phyloP scores from a whole-genome alignment of 2,329 filamentous ascomycete genomes.

The Decorospora gaudefroyi region DNA sequence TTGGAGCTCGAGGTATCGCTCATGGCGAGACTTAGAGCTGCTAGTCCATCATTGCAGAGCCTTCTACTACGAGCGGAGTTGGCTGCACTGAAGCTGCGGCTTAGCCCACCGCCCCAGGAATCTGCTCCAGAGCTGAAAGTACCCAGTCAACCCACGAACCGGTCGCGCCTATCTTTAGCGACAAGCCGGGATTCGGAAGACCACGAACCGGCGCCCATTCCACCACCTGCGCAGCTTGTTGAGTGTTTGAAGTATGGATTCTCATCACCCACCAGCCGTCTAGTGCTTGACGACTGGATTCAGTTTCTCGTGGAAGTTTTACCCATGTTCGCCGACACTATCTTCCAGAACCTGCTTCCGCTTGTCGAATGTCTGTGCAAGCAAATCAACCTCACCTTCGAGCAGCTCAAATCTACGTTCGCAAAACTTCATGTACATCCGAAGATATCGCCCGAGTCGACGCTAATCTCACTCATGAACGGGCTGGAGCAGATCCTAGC shows the following conservation, averaged over 20 bases:
- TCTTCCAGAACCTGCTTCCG: conserved; percentile 89
- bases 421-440: conserved; percentile 38
- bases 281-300: conserved; percentile 90
- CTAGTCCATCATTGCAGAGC: conserved; percentile 70
- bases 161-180: conserved; percentile 39
- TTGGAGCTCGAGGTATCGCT: conserved; percentile 72
- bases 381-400: conserved; percentile 75
- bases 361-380: conserved; percentile 86
- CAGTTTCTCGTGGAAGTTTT: conserved; percentile 80
- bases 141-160: conserved; percentile 26
- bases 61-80: conserved; percentile 78
- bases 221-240: conserved; percentile 73
- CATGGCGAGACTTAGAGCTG: conserved; percentile 66
- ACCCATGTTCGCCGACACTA: conserved; percentile 78
- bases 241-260: conserved; percentile 83
- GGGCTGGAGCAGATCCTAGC: conserved; percentile 90
- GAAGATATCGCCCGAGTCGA: conserved; percentile 64
- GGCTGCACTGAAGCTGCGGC: conserved; percentile 68
- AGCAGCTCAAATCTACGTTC: conserved; percentile 70
- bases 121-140: conserved; percentile 28
- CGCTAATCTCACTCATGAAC: conserved; percentile 83
- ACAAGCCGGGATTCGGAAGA: conserved; percentile 39
- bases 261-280: conserved; percentile 71
- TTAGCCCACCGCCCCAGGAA: conserved; percentile 36
- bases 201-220: conserved; percentile 39